Base-by-base conservation (phyloP, 2,329 filamentous ascomycete genomes). In the Trichoderma guizhouense region DNA sequence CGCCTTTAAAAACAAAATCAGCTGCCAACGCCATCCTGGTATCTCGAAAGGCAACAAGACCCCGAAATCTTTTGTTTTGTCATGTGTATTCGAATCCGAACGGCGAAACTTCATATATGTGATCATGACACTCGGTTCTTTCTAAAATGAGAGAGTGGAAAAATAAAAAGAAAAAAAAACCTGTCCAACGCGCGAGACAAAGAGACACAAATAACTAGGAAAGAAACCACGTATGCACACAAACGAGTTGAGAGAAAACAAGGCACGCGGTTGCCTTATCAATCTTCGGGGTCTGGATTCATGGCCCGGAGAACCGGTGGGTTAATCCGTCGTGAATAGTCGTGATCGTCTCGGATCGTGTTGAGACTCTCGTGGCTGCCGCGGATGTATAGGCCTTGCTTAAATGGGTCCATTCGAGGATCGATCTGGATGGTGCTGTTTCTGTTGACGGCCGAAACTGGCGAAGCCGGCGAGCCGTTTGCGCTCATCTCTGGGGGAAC, bases 291-390 rank as follows among this genome's bases (percentile, higher is more conserved):
- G 75, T 91, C 89, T 4, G 89, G 89, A 76, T 91, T 91, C 34
- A 84, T 89, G 9, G 89, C 88, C 74, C 89, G 84, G n/a, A 91
- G 82, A 8, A 91, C 87, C 76, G 86, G 84, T 57, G 85, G 82
- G 64, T 86, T 86, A 15, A 91, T 88, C 74, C 85, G 83, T 74
- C 89, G 83, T 51, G 89, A 91, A 77, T 91, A 91, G 75, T 91
- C 89, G 72, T 89, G 88, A 73, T 91, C 88, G 77, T 91, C 89
- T 71, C 87, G 87, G 6, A 91, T 80, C 1, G 89, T 91, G 75
- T 88, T 88, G 77, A 91, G 81, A 77, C 89, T 91, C 78, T 91
- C 89, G 73, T 86, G 86, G 75, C 89, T 91, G 78, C 86, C 87
- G 30, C 86, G 83, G 57, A 83, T 81, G 77, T 90, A 91, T 14